phyloP scores from a whole-genome alignment of 306 rosid species.

The Rubus idaeus region DNA sequence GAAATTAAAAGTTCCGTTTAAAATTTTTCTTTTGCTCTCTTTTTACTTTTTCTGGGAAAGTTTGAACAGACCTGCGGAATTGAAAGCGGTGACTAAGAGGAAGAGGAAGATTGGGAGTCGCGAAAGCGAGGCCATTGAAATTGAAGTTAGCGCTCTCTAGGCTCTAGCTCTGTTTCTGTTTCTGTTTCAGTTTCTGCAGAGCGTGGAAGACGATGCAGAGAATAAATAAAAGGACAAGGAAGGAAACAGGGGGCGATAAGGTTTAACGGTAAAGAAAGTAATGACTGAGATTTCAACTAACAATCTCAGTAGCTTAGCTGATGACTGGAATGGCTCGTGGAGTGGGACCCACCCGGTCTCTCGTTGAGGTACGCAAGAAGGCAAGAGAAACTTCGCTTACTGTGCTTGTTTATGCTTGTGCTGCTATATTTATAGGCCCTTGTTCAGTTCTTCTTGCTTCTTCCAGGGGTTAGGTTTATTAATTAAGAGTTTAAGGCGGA shows the following conservation, averaged over 20 bases:
- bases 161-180: not conserved
- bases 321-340: not conserved
- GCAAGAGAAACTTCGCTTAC: too few species aligned
- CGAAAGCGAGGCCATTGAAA: slow-evolving; percentile 46
- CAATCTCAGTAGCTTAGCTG: not conserved
- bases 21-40: not conserved
- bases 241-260: not conserved
- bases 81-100: slow-evolving; percentile 32
- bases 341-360: not conserved
- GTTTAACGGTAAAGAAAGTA: not conserved
- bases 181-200: not conserved
- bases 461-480: too few species aligned
- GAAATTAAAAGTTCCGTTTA: too few species aligned
- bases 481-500: too few species aligned
- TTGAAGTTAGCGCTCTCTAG: not conserved
- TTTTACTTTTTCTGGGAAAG: not conserved
- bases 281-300: not conserved
- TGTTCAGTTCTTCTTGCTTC: too few species aligned
- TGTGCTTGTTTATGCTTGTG: too few species aligned
- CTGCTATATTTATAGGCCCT: too few species aligned
- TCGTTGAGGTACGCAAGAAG: too few species aligned
- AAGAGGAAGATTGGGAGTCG: slow-evolving; percentile 24
- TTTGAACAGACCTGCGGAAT: slow-evolving; percentile 34
- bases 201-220: not conserved
- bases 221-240: not conserved